These are phyloP conservation scores for Penicillium sp. DNA, from an alignment of 2,329 filamentous ascomycete genomes.

Conservation along the genomic window DNA sequence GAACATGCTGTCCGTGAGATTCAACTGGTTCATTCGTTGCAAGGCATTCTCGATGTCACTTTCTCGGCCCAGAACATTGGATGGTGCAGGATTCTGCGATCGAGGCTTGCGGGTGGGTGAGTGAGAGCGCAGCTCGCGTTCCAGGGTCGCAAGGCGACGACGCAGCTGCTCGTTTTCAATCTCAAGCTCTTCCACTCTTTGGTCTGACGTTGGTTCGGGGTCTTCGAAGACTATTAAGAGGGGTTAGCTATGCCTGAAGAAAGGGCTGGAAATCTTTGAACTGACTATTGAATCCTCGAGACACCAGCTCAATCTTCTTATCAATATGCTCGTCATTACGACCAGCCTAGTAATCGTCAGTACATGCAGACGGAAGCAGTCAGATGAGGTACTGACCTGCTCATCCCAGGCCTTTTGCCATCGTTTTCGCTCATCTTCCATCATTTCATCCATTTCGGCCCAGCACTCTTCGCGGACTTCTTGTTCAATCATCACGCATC, in stretches of 20 bases:
- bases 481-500: slow-evolving; percentile 73
- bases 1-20: slow-evolving; percentile 37
- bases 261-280: not conserved
- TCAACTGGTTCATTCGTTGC: slow-evolving; percentile 40
- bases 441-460: slow-evolving; percentile 74
- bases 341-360: slow-evolving; percentile 50
- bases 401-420: slow-evolving; percentile 77
- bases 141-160: slow-evolving; percentile 62
- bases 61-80: slow-evolving; percentile 35
- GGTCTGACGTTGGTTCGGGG: slow-evolving; percentile 51
- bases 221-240: slow-evolving; percentile 45
- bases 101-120: slow-evolving; percentile 60
- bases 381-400: slow-evolving; percentile 51
- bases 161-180: slow-evolving; percentile 69
- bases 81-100: slow-evolving; percentile 31
- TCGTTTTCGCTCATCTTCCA: slow-evolving; percentile 71
- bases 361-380: not conserved
- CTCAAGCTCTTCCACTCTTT: slow-evolving; percentile 64
- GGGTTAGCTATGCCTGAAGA: slow-evolving; percentile 12
- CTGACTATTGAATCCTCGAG: slow-evolving; percentile 53
- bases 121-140: slow-evolving; percentile 62
- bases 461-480: slow-evolving; percentile 87
- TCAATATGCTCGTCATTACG: slow-evolving; percentile 82
- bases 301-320: slow-evolving; percentile 75
- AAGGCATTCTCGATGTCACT: slow-evolving; percentile 41